Evolutionary conservation across 768 basidiomycete species (phyloP), one percentile per base, ranked within the genome.

Genomic region (Suillus tomentosus): DNA sequence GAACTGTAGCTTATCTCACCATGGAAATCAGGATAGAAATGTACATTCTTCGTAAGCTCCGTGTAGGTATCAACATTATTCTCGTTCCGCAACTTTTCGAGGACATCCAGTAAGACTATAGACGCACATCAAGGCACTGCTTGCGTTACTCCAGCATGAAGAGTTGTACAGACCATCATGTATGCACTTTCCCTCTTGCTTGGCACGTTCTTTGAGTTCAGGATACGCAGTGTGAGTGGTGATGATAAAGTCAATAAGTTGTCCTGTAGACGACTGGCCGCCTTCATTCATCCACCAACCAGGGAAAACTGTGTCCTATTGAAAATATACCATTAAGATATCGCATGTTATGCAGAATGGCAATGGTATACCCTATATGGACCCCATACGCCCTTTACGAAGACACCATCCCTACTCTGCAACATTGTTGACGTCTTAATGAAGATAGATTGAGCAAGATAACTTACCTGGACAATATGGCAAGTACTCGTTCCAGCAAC

Each of bases 271-370:
- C 9, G 95, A 97, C 77, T 99, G 97, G 2, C 97, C 97, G 45
- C 96, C 97, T 77, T 99, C 97, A 71, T 96, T 99, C 95, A 98
- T 97, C 97, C 96, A 99, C 90, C 94, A 96, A 19, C 90, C 94
- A 50, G 88, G 88, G 78, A 98, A 95, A 39, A 96, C 84, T 7
- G 94, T 89, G 71, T 98, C 90, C 86, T 92, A 67, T 27, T 31
- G 17, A 17, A 3, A 2, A 24, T 17, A 11, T 54, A 13, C 19
- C 5, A 58, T 58, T 19, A 66, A 66, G 70, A 76, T 8, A 54
- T 5, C 61, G 42, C 40, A n/a, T 31, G 43, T n/a, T 27, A 27
- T 40, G 24, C 39, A 10, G 17, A 54, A 61, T 14, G 65, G 63
- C 48, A 57, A 40, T 15, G 11, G 27, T 73, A 69, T 63, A 87